These are phyloP conservation scores for Skeletonema menzelii DNA, from an alignment of 108 stramenopile genomes.

Conservation along the genomic window DNA sequence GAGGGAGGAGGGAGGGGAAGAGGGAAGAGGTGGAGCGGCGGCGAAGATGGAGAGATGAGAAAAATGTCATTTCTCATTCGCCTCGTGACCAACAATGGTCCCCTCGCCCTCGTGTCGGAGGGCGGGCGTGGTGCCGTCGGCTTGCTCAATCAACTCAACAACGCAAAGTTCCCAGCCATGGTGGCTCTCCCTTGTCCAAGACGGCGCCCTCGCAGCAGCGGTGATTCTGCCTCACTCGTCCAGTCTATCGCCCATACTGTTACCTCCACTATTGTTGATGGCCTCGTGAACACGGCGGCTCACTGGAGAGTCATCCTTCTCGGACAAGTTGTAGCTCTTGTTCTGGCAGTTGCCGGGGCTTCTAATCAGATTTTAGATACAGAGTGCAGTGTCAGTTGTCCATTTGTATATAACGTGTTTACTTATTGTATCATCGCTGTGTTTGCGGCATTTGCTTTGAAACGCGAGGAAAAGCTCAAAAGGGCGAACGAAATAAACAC, in stretches of 20 bases:
- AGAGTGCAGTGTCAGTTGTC: conserved; percentile 58
- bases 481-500: conserved; percentile 13
- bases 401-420: conserved; percentile 57
- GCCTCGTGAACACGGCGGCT: conserved; percentile 25
- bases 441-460: conserved; percentile 25
- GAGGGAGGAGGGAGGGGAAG: too few relatives aligned
- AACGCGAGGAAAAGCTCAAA: not conserved
- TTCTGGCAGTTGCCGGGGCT: conserved; percentile 36
- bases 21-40: too few relatives aligned
- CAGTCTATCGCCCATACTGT: conserved; percentile 27
- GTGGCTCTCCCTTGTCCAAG: not conserved
- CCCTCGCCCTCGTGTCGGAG: too few relatives aligned
- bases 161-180: too few relatives aligned
- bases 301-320: conserved; percentile 45
- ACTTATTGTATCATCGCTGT: conserved; percentile 48
- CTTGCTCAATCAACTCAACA: too few relatives aligned
- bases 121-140: too few relatives aligned
- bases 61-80: too few relatives aligned
- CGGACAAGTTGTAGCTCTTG: conserved; percentile 28
- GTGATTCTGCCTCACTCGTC: not conserved
- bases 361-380: conserved; percentile 28
- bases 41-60: too few relatives aligned
- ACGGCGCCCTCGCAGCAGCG: not conserved
- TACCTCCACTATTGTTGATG: conserved; percentile 36
- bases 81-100: too few relatives aligned